A percentile compares a stretch with the other conserved stretches of the same genome.
phyloP scores from a whole-genome alignment of 495 filamentous ascomycete genomes.

The Penicillium mononematosum region DNA sequence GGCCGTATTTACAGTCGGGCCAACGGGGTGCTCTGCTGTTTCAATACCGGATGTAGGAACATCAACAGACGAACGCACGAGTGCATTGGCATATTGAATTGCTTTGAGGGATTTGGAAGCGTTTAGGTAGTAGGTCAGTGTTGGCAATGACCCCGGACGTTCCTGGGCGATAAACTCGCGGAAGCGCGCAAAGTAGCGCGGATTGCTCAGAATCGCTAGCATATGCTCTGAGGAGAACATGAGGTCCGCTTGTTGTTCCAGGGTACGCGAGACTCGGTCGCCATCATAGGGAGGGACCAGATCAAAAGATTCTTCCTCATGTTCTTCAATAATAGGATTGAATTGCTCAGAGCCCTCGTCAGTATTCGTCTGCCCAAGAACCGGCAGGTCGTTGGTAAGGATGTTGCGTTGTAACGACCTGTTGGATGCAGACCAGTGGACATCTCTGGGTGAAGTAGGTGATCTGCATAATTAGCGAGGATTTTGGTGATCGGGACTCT shows the following conservation, averaged over 20 bases:
- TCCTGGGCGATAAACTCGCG: slow-evolving; percentile 68
- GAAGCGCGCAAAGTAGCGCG: slow-evolving; percentile 60
- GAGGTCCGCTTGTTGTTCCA: slow-evolving; percentile 60
- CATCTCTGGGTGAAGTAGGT: slow-evolving; percentile 10
- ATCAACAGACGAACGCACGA: slow-evolving; percentile 41
- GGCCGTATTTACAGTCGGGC: slow-evolving; percentile 49
- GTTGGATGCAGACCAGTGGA: slow-evolving; percentile 21
- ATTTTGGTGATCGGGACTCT: slow-evolving; percentile 1
- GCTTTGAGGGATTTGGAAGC: slow-evolving; percentile 66
- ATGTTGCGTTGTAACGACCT: slow-evolving; percentile 30
- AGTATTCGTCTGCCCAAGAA: slow-evolving; percentile 34
- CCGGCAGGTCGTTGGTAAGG: slow-evolving; percentile 29
- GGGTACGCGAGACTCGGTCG: slow-evolving; percentile 26
- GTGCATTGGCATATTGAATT: slow-evolving; percentile 68
- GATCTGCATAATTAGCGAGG: slow-evolving; percentile 8
- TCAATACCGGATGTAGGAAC: slow-evolving; percentile 38
- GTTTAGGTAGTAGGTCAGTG: slow-evolving; percentile 65
- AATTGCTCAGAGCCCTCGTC: slow-evolving; percentile 33
- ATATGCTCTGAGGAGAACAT: slow-evolving; percentile 67
- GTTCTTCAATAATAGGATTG: slow-evolving; percentile 25
- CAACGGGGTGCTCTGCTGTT: slow-evolving; percentile 45
- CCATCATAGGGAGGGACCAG: slow-evolving; percentile 32
- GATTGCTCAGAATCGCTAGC: slow-evolving; percentile 58
- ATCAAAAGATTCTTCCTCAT: slow-evolving; percentile 32
- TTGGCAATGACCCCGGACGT: slow-evolving; percentile 66